Percentiles rank a stretch among this genome's conserved stretches.
phyloP scores from a whole-genome alignment of 192 early-diverging fungal genomes.

The Backusella psychrophila region DNA sequence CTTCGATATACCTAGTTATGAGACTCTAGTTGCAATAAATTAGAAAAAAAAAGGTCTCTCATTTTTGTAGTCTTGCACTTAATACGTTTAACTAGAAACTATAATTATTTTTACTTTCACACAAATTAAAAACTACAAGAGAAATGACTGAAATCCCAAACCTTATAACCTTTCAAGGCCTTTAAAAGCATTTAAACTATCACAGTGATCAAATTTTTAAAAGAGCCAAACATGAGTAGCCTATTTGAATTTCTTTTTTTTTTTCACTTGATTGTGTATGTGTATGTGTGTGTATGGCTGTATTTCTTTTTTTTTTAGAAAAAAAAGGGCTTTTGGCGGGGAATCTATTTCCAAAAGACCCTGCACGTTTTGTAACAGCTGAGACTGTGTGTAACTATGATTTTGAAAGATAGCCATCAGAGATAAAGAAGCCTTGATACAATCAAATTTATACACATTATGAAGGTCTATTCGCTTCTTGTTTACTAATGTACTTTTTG shows the following conservation, averaged over 20 bases:
- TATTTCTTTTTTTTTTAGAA: not conserved
- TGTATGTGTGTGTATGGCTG: too few relatives aligned
- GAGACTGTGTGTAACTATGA: not conserved
- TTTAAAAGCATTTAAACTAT: too few relatives aligned
- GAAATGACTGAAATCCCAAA: too few relatives aligned
- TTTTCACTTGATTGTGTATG: too few relatives aligned
- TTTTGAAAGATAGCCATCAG: not conserved
- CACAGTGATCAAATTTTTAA: too few relatives aligned
- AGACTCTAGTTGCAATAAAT: not conserved
- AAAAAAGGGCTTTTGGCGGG: not conserved
- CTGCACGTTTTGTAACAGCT: slow-evolving; percentile 1
- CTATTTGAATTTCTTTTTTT: too few relatives aligned
- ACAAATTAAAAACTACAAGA: too few relatives aligned
- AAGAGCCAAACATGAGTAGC: too few relatives aligned
- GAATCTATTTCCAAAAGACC: not conserved
- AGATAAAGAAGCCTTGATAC: not conserved
- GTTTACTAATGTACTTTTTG: not conserved
- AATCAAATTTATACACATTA: not conserved
- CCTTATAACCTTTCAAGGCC: too few relatives aligned
- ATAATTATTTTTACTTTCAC: too few relatives aligned
- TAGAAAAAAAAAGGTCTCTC: not conserved
- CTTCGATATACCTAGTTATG: not conserved
- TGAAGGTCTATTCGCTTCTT: not conserved
- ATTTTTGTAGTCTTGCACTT: too few relatives aligned
- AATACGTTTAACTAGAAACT: too few relatives aligned